Evolutionary conservation across 805 yeast genomes (phyloP), one percentile per base, ranked within the genome.

Genomic region (Saturnispora zaruensis): DNA sequence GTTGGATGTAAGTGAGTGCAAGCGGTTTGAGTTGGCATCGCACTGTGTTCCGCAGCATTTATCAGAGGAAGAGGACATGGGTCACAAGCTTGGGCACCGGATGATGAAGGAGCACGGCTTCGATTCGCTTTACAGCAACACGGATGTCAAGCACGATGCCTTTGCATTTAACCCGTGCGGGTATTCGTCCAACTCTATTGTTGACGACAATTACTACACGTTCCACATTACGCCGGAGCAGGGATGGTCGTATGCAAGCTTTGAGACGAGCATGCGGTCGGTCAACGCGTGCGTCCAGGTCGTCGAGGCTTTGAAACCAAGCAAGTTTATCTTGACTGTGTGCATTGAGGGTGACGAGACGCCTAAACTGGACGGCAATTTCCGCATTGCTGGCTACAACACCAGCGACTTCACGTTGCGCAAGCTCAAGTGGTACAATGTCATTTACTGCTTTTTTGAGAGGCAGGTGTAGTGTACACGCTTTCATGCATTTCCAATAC

Each of bases 161-260:
- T 91, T 88, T 67, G 82, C 93, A 26, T 91, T 91, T 65, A 72
- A 85, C 4, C 99, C 99, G 1, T 91, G 98, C 65, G 99, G 99
- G 6, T 91, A 81, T 62, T 87, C 96, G 2, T 87, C 96, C 42
- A 91, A 91, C 66, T 82, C 95, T 18, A 72, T 90, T 36, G 65
- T 84, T 42, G 72, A 78, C 42, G 77, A 73, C 40, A 74, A 79
- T 61, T 66, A 74, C 57, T 84, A 82, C 64, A 91, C 97, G 7
- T 72, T 90, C 51, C 98, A 93, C 64, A 86, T 93, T 40, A 93
- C 99, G 0, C 98, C 98, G 0, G 98, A 93, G 64, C 64, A 73
- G 21, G 96, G 91, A 34, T 91, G 95, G 88, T 87, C 96, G 5
- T 91, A 91, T 66, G 98, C 98, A 4, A 86, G 96, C 8, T 93